Conservation (phyloP, 2,329 filamentous ascomycete genomes). For the Mollisiaceae sp. region DNA sequence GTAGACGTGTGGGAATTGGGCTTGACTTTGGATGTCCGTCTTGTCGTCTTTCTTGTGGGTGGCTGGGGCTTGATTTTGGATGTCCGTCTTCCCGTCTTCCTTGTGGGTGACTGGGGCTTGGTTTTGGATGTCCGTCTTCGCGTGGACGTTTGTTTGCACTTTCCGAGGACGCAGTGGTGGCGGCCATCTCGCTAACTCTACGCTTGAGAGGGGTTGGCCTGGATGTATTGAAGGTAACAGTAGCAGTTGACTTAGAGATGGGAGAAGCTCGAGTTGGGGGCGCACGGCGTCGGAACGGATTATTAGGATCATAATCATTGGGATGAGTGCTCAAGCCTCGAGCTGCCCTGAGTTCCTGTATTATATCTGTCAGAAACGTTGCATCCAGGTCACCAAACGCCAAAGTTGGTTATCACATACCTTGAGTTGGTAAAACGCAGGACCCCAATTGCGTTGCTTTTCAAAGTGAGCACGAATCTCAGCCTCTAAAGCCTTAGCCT, state of each 20-base stretch:
- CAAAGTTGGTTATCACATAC: background rate
- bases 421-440: slow-evolving; percentile 5
- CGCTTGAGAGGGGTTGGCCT: background rate
- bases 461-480: background rate
- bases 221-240: background rate
- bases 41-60: too few species aligned
- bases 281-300: background rate
- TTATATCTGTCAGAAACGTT: background rate
- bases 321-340: background rate
- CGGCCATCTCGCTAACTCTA: background rate
- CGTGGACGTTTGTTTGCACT: background rate
- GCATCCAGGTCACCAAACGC: background rate
- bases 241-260: background rate
- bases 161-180: background rate
- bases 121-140: background rate
- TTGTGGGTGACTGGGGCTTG: too few species aligned
- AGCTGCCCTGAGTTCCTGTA: background rate
- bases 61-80: background rate
- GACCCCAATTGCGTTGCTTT: background rate
- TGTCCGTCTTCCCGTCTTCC: background rate
- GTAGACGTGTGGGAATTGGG: background rate
- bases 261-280: background rate
- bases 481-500: background rate
- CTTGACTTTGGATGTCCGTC: too few species aligned
- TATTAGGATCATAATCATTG: background rate